Evolutionary conservation across 305 asterid genomes (phyloP).

Genomic region (Solanum hybrid): DNA sequence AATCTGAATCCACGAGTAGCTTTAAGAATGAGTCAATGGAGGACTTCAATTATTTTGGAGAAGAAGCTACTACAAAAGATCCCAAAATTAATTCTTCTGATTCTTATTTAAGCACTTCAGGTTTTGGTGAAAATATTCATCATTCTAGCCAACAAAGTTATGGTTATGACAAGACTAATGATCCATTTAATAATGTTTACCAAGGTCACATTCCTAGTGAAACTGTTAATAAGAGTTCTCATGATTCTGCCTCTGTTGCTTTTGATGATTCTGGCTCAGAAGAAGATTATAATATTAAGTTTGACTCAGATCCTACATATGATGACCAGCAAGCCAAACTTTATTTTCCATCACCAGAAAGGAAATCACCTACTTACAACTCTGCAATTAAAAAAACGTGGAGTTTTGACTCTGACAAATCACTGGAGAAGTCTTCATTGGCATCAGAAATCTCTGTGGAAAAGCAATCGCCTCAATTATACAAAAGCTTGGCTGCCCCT

Average conservation of each 20-base stretch:
- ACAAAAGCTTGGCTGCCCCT: conserved; percentile 20
- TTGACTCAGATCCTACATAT: conserved; percentile 30
- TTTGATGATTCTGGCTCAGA: conserved; percentile 64
- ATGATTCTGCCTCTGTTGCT: conserved; percentile 33
- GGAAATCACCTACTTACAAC: conserved; percentile 18
- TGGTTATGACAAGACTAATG: conserved; percentile 24
- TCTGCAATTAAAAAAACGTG: conserved; percentile 17
- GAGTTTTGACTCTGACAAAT: conserved; percentile 27
- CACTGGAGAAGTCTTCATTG: conserved; percentile 18
- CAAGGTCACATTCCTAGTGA: conserved; percentile 19
- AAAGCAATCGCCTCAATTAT: conserved; percentile 26
- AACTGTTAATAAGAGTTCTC: conserved; percentile 26
- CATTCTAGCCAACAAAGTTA: conserved; percentile 27
- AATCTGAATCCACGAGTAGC: not conserved
- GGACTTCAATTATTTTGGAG: conserved; percentile 12
- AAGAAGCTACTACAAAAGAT: conserved; percentile 21
- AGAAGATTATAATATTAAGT: conserved; percentile 26
- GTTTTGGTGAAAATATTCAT: conserved; percentile 33
- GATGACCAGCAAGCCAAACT: conserved; percentile 32
- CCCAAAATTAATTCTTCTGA: conserved; percentile 31
- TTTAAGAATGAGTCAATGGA: conserved; percentile 9
- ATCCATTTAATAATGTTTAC: conserved; percentile 21
- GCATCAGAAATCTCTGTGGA: conserved; percentile 12
- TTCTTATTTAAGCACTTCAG: conserved; percentile 35
- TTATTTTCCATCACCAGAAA: conserved; percentile 29